phyloP scores from a whole-genome alignment of 2,329 filamentous ascomycete genomes.

The Venturia asperata region DNA sequence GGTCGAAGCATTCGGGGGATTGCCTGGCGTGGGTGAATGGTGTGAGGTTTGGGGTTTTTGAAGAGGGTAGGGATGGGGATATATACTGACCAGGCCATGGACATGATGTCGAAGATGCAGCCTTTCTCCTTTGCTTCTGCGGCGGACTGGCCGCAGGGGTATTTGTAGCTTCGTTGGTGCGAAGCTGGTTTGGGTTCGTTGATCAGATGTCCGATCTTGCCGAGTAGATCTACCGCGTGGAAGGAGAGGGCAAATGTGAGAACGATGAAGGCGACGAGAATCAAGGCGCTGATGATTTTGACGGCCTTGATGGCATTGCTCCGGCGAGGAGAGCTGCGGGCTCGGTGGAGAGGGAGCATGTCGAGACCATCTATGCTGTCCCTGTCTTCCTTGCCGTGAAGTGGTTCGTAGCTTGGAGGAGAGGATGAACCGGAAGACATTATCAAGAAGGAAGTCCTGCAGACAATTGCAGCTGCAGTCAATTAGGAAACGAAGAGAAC shows the following conservation, averaged over 20 bases:
- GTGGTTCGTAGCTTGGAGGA: conserved; percentile 16
- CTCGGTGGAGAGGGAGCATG: conserved; percentile 17
- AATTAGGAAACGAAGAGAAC: not conserved
- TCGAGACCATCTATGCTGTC: conserved; percentile 19
- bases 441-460: not conserved
- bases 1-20: conserved; percentile 19
- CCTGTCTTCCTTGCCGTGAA: conserved; percentile 16
- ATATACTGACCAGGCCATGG: conserved; percentile 14
- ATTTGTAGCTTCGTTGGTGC: conserved; percentile 18
- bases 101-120: conserved; percentile 19
- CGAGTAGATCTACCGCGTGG: conserved; percentile 17
- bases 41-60: not conserved
- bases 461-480: not conserved
- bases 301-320: not conserved
- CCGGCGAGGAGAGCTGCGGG: not conserved
- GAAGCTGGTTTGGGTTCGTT: conserved; percentile 13
- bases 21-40: not conserved
- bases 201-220: conserved; percentile 15
- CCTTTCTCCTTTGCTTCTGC: conserved; percentile 12
- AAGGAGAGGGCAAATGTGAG: conserved; percentile 18
- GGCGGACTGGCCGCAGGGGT: conserved; percentile 17
- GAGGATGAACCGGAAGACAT: conserved; percentile 15
- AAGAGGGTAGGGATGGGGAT: not conserved
- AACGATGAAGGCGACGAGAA: conserved; percentile 15
- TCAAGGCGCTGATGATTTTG: conserved; percentile 12